Evolutionary conservation across 164 flowering plant genomes (phyloP), one percentile per base, ranked within the genome.

Genomic region (Protea cynaroides): DNA sequence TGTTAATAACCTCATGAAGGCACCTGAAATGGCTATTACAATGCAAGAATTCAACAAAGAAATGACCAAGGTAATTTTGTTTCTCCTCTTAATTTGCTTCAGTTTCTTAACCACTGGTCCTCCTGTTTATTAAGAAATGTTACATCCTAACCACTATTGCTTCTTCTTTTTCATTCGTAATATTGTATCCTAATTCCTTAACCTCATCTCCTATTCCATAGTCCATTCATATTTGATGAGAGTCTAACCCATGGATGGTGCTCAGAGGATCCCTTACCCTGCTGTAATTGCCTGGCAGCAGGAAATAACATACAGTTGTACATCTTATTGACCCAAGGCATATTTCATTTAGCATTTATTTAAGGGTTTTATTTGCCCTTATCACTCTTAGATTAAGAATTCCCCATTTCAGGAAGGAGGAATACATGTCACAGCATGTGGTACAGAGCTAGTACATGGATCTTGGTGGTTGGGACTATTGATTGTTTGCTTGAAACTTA

Each of bases 41-140:
- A 91, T 94, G 97, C 96, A 83, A 77, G 99, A 89, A 65, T 94
- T 94, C 72, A 89, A 83, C 82, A 94, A 88, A 77, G 99, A 94
- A 77, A 94, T 94, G 97, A 89, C 88, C 38, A 94, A 89, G 92
- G 98, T 93, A 76, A 14, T 23, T 61, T 49, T 12, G 1, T 51
- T 64, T 13, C 3, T 13, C 54, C 29, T 40, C 63, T 29, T 58
- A 50, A 10, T 19, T 12, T 40, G 4, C 46, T 40, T 1, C 46
- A 40, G 46, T 40, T 40, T 40, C 38, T 12, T n/a, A 7, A 12
- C 46, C 46, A 40, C 46, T 8, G 14, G 8, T 40, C 46, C 14
- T 40, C 58, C 13, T 55, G 23, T 25, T 37, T 61, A 40, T 44
- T 44, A 19, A 11, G 3, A 25, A 34, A 63, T 63, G 9, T 51